phyloP scores from a whole-genome alignment of 805 yeast genomes.

The Kluyveromyces siamensis region DNA sequence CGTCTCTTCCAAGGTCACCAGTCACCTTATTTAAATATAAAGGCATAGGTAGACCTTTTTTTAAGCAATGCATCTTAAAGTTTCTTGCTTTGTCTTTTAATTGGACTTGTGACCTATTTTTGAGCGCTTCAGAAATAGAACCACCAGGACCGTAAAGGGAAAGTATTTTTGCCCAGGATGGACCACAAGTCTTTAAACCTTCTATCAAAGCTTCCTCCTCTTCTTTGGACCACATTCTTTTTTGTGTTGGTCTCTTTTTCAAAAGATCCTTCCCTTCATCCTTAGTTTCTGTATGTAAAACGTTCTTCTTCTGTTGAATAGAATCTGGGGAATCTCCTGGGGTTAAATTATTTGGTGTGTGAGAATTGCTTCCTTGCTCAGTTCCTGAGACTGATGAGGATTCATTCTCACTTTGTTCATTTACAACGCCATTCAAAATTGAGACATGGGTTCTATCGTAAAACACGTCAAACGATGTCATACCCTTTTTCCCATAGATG shows the following conservation, averaged over 20 bases:
- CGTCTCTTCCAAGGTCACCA: conserved; percentile 64
- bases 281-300: background rate
- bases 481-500: conserved; percentile 56
- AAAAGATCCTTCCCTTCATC: background rate
- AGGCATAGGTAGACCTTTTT: conserved; percentile 70
- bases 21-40: conserved; percentile 75
- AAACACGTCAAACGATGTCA: conserved; percentile 22
- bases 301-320: background rate
- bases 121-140: conserved; percentile 67
- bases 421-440: background rate
- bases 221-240: conserved; percentile 62
- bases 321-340: background rate
- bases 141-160: conserved; percentile 96
- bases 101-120: conserved; percentile 84
- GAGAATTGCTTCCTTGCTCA: conserved; percentile 10
- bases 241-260: conserved; percentile 21
- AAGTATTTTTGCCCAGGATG: conserved; percentile 87
- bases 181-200: conserved; percentile 76
- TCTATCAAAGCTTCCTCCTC: conserved; percentile 80
- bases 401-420: conserved; percentile 2
- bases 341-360: conserved; percentile 12
- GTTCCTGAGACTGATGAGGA: conserved; percentile 1
- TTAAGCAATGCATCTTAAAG: conserved; percentile 81
- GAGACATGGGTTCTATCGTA: background rate
- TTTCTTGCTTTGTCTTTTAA: conserved; percentile 94